Evolutionary conservation across 176 grass and related monocot genomes (phyloP), one percentile per base, ranked within the genome.

Genomic region (Eleusine indica): DNA sequence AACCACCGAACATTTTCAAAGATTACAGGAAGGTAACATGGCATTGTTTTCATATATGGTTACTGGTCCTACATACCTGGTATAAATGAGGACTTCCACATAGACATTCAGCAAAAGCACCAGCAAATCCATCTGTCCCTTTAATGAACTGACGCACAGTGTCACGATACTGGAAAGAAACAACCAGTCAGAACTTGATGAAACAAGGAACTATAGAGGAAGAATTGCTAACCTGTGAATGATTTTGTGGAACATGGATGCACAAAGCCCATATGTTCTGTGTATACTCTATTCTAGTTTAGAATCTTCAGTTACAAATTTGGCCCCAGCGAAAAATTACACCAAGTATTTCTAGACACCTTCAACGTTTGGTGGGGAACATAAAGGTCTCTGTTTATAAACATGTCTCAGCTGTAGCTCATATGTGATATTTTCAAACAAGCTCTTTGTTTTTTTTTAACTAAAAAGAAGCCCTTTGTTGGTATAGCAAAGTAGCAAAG

Each of bases 51-150:
- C 44, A 11, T 47, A 47, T 47, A 47, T 5, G 60, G 7, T 62
- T 70, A 66, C 17, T 44, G 11, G 32, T 54, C 62, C 75, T 76
- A 79, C 65, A 79, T 87, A 98, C 96, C 91, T 98, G 91, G 80
- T 98, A 98, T 62, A 98, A 81, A 49, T 95, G 89, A 79, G 96
- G 93, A 83, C 96, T 98, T 84, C 96, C 93, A 42, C 96, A 98
- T 70, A 98, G 80, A 60, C 96, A 98, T 75, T 98, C 88, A 2
- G 93, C 96, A 87, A 98, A 95, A 85, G 85, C 91, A 90, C 93
- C 93, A 89, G 96, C 68, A 93, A 94, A 95, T 63, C 96, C 93
- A 83, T 98, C 86, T 9, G 96, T 98, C 38, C 96, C 96, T 90
- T 98, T 98, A 70, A 98, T 95, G 65, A 98, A 98, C 68, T 98